phyloP scores from a whole-genome alignment of 73 alveolate species.

The Tetrahymena thermophila region DNA sequence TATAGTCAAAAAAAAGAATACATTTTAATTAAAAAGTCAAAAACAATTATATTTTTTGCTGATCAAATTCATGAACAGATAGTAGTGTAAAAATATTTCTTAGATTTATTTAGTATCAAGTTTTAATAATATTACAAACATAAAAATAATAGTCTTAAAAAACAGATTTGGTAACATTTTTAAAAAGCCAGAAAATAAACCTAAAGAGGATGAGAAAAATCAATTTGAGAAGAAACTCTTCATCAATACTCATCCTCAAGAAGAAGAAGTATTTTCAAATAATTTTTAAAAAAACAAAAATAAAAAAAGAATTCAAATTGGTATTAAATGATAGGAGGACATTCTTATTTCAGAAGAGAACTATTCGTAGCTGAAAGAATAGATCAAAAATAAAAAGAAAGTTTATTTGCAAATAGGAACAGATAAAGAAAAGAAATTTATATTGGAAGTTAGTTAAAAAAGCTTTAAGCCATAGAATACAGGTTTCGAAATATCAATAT shows the following conservation, averaged over 20 bases:
- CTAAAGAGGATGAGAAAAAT: neutral
- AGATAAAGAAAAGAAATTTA: neutral
- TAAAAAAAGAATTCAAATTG: too few relatives aligned
- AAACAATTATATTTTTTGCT: too few relatives aligned
- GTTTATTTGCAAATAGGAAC: neutral
- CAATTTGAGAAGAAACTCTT: neutral
- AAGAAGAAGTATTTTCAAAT: neutral
- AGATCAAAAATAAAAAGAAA: neutral
- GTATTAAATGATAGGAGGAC: neutral
- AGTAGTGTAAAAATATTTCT: neutral
- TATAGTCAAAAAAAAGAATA: neutral
- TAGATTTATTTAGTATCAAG: neutral
- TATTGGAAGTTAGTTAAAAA: neutral
- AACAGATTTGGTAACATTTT: neutral
- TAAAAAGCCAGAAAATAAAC: neutral
- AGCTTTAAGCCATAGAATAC: neutral
- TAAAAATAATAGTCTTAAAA: neutral
- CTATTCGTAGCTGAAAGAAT: neutral
- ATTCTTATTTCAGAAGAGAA: neutral
- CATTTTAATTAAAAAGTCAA: neutral
- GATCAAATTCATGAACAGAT: neutral
- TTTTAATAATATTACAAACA: too few relatives aligned
- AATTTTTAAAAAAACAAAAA: neutral
- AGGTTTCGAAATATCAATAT: neutral
- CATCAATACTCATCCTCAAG: neutral